Percentiles rank a stretch among this genome's conserved stretches.
Conservation (phyloP, 495 filamentous ascomycete genomes). For the Sphaerosporella brunnea region DNA sequence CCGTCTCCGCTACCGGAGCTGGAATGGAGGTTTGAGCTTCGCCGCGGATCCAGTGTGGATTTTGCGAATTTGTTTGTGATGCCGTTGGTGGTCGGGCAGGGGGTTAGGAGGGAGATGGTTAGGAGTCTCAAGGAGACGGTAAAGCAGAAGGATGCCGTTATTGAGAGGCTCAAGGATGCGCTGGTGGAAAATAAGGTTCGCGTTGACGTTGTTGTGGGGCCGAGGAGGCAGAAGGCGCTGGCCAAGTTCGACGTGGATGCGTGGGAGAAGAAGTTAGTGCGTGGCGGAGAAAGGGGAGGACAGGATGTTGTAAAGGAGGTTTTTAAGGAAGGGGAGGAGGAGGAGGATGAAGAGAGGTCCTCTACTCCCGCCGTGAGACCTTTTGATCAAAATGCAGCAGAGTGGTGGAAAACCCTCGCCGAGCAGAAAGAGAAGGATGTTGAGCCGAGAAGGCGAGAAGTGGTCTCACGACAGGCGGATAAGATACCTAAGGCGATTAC, state of each 20-base stretch:
- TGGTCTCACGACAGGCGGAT: no score
- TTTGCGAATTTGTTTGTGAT: slow-evolving; percentile 47
- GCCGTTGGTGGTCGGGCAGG: slow-evolving; percentile 42
- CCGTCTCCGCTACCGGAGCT: slow-evolving; percentile 52
- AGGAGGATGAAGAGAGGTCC: no score
- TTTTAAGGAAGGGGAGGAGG: slow-evolving; percentile 12
- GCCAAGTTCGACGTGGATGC: slow-evolving; percentile 33
- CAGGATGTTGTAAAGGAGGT: slow-evolving; percentile 27
- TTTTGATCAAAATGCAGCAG: slow-evolving; percentile 22
- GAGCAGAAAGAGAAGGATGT: no score
- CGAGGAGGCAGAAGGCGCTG: slow-evolving; percentile 40
- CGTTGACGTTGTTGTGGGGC: slow-evolving; percentile 49
- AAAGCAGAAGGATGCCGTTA: slow-evolving; percentile 61
- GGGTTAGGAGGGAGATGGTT: slow-evolving; percentile 30
- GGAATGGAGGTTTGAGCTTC: slow-evolving; percentile 46
- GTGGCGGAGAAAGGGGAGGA: slow-evolving; percentile 21
- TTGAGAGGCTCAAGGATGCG: slow-evolving; percentile 59
- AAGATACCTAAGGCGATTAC: slow-evolving; percentile 25
- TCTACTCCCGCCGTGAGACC: slow-evolving; percentile 12
- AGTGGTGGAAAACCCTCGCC: slow-evolving; percentile 43
- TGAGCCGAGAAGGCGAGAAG: no score
- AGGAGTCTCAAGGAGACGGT: slow-evolving; percentile 39
- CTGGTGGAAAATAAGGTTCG: slow-evolving; percentile 52
- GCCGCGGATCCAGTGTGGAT: slow-evolving; percentile 28
- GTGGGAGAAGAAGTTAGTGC: slow-evolving; percentile 30